Conservation (phyloP, 2,329 filamentous ascomycete species). For the Neonectria coccinea region DNA sequence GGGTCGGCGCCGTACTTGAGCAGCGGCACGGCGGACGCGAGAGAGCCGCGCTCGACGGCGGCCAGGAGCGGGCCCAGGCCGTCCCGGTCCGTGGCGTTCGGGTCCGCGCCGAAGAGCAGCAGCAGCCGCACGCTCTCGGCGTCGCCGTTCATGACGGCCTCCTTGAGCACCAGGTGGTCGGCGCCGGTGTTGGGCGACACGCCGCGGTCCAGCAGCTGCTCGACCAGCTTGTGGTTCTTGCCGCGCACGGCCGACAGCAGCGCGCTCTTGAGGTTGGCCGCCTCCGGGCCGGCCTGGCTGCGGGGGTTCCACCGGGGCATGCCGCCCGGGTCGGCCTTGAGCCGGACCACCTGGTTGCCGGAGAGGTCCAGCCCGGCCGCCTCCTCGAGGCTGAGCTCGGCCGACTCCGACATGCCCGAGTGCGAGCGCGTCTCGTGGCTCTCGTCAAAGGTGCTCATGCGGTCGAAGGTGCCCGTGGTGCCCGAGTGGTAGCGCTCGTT, state of each 20-base stretch:
- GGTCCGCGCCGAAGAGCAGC: conserved; percentile 67
- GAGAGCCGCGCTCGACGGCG: conserved; percentile 64
- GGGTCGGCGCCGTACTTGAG: conserved; percentile 74
- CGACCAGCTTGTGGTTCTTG: conserved; percentile 66
- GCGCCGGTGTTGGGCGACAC: conserved; percentile 62
- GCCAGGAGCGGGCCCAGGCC: conserved; percentile 64
- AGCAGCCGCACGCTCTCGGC: conserved; percentile 66
- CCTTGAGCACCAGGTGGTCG: conserved; percentile 62
- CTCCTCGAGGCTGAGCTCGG: conserved; percentile 48
- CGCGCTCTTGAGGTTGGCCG: conserved; percentile 58
- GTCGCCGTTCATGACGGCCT: conserved; percentile 64
- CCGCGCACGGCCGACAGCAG: conserved; percentile 67
- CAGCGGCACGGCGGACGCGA: conserved; percentile 68
- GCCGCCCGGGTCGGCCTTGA: conserved; percentile 62
- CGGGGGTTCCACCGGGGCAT: conserved; percentile 66
- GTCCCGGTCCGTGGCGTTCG: conserved; percentile 63
- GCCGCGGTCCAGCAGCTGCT: conserved; percentile 69
- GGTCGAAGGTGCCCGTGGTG: conserved; percentile 42
- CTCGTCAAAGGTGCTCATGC: conserved; percentile 49
- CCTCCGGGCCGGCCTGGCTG: conserved; percentile 56
- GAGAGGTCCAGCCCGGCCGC: conserved; percentile 55
- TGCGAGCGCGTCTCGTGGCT: conserved; percentile 45
- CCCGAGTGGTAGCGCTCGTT: conserved; percentile 47
- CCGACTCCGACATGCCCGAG: conserved; percentile 41
- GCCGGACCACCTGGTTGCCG: conserved; percentile 56